These are phyloP conservation scores for Geoglossum cookeanum DNA, from an alignment of 2,329 filamentous ascomycete genomes.

Conservation along the genomic window DNA sequence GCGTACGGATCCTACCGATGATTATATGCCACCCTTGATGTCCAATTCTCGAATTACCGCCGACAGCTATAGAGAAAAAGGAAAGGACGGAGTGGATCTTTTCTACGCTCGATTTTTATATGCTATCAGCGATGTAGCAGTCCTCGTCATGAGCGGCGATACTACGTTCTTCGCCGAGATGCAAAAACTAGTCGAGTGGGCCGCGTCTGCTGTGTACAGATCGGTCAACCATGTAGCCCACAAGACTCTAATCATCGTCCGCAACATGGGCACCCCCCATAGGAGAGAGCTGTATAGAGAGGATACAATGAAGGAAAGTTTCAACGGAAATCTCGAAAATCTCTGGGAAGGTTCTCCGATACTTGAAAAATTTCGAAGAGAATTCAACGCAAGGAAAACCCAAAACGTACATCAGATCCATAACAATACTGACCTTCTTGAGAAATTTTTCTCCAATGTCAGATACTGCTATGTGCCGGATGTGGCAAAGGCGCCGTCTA, in stretches of 20 bases:
- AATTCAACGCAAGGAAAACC: constrained; percentile 1
- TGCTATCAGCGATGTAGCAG: constrained; percentile 13
- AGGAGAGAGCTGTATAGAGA: constrained; percentile 5
- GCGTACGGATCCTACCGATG: background rate
- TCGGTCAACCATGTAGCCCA: constrained; percentile 10
- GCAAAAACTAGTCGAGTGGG: constrained; percentile 10
- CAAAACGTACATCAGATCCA: constrained; percentile 6
- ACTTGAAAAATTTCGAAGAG: background rate
- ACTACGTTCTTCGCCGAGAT: constrained; percentile 5
- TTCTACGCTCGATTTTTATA: constrained; percentile 13
- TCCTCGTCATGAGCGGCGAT: constrained; percentile 11
- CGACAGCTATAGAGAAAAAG: constrained; percentile 7
- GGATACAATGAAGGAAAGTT: constrained; percentile 4
- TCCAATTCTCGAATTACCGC: background rate
- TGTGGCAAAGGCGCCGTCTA: constrained; percentile 2
- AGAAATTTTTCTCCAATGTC: constrained; percentile 9
- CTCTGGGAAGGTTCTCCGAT: background rate
- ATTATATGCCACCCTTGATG: background rate
- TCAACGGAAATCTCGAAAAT: constrained; percentile 1
- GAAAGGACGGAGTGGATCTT: constrained; percentile 10
- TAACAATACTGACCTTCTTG: constrained; percentile 8
- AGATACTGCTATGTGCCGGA: constrained; percentile 10
- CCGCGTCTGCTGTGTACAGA: constrained; percentile 9
- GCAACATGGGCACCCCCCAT: constrained; percentile 7
- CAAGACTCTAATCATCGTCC: constrained; percentile 12